Percentiles rank a stretch among this genome's conserved stretches.
Conservation (phyloP, 192 early-diverging fungal genomes). For the Rhizophagus clarus region DNA sequence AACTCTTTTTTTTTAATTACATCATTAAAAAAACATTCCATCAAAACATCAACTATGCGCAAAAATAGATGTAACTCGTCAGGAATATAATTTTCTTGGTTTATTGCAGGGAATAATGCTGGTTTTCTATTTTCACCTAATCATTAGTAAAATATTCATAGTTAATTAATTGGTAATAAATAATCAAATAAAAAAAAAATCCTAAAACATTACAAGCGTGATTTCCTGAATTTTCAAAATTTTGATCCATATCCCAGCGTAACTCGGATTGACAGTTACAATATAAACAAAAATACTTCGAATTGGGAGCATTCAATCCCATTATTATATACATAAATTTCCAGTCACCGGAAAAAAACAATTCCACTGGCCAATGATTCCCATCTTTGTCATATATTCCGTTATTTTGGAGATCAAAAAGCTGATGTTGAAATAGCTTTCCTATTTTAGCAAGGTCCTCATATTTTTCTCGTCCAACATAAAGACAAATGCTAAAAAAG, state of each 20-base stretch:
- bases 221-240: background rate
- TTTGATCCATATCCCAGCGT: background rate
- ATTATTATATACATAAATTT: constrained; percentile 6
- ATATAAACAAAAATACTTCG: constrained; percentile 1
- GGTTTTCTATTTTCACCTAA: background rate
- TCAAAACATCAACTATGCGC: background rate
- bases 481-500: background rate
- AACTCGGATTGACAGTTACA: background rate
- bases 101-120: background rate
- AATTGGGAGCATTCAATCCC: background rate
- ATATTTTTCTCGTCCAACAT: background rate
- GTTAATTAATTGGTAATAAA: background rate
- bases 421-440: background rate
- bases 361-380: background rate
- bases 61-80: background rate
- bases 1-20: background rate
- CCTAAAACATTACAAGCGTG: background rate
- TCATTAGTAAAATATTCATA: background rate
- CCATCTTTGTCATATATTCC: background rate
- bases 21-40: constrained; percentile 8
- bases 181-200: background rate
- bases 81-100: background rate
- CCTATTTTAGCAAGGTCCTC: background rate
- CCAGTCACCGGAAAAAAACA: background rate
- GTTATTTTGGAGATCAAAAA: background rate